Conservation (phyloP, 768 basidiomycete genomes). For the Russula dissimulans region DNA sequence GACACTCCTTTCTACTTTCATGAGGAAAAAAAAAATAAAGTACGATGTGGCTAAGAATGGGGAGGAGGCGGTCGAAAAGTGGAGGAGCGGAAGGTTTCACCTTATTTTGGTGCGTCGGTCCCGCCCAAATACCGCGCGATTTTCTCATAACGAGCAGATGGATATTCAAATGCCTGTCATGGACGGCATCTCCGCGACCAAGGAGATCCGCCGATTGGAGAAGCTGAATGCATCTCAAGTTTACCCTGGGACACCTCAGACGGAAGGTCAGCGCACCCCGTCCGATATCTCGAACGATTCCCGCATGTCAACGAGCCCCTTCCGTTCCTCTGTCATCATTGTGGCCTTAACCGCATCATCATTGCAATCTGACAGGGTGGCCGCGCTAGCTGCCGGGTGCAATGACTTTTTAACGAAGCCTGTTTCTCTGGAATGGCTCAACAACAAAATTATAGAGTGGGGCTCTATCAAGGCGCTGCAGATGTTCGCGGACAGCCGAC, state of each 20-base stretch:
- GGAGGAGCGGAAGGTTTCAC: constrained; percentile 89
- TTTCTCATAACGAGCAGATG: constrained; percentile 54
- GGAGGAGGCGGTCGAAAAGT: constrained; percentile 91
- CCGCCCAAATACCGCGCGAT: background rate
- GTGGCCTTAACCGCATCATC: constrained; percentile 98
- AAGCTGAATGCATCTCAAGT: constrained; percentile 54
- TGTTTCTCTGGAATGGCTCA: constrained; percentile 89
- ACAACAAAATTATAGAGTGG: constrained; percentile 99
- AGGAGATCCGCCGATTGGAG: constrained; percentile 86
- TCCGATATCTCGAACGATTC: constrained; percentile 44
- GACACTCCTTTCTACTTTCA: constrained; percentile 92
- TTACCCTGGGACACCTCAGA: constrained; percentile 58
- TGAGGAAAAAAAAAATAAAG: constrained; percentile 93
- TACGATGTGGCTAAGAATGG: constrained; percentile 93
- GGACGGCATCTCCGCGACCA: constrained; percentile 96
- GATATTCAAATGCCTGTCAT: constrained; percentile 99
- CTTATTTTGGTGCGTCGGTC: constrained; percentile 71
- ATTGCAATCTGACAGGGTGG: constrained; percentile 89
- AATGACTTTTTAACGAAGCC: constrained; percentile 99
- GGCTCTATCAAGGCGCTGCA: constrained; percentile 92
- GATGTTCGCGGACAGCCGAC: constrained; percentile 82
- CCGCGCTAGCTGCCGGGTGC: constrained; percentile 96
- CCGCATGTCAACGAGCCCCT: constrained; percentile 50
- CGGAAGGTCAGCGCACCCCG: constrained; percentile 45
- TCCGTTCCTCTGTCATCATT: constrained; percentile 93